These are phyloP conservation scores for Cryptococcus amylolentus DNA, from an alignment of 1,284 basidiomycete genomes.

Conservation along the genomic window DNA sequence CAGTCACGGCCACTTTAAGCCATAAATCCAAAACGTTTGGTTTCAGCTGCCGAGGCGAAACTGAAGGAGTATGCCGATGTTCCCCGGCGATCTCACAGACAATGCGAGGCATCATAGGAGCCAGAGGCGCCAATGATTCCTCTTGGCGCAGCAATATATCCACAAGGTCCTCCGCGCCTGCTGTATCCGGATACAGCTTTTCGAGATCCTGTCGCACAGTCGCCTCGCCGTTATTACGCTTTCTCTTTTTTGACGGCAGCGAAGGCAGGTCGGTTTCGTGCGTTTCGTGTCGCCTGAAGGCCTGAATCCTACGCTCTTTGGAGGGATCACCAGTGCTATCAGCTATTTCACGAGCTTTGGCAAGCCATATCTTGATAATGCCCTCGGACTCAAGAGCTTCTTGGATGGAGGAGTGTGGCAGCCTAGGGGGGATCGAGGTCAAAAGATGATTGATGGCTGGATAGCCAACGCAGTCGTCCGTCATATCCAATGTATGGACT, in stretches of 20 bases:
- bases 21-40: conserved; percentile 9
- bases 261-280: too few species aligned
- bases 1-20: conserved; percentile 8
- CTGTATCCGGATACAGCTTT: neutral
- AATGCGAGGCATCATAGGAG: conserved; percentile 7
- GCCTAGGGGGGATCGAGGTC: conserved; percentile 10
- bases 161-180: neutral
- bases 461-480: conserved; percentile 4
- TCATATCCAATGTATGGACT: neutral
- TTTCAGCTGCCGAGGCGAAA: neutral
- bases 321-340: neutral
- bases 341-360: neutral
- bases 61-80: neutral
- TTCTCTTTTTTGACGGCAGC: conserved; percentile 11
- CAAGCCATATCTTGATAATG: conserved; percentile 6
- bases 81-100: conserved; percentile 13
- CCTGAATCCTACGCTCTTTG: neutral
- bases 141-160: neutral
- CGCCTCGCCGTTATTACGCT: conserved; percentile 1
- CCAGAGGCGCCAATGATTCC: conserved; percentile 4
- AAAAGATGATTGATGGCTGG: conserved; percentile 11
- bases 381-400: neutral
- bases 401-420: conserved; percentile 2
- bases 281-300: neutral
- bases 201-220: neutral